A percentile compares a stretch with the other conserved stretches of the same genome.
Conservation (phyloP, 2,329 filamentous ascomycete species). For the Sphaceloma murrayae region DNA sequence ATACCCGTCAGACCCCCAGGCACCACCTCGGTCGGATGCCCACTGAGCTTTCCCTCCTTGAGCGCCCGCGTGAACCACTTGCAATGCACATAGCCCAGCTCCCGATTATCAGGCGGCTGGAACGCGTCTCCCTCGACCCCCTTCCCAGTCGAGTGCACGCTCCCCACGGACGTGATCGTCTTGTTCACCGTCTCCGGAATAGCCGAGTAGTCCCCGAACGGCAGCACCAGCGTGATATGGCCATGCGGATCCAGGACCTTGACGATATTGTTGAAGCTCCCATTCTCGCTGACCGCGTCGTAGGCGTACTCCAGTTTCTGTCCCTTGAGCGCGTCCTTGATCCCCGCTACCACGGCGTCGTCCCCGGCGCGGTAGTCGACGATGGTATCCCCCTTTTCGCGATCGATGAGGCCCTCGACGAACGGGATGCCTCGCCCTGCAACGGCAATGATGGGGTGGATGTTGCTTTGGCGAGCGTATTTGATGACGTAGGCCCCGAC, state of each 20-base stretch:
- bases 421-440: conserved; percentile 32
- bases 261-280: conserved; percentile 35
- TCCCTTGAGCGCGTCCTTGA: conserved; percentile 38
- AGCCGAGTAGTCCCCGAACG: conserved; percentile 34
- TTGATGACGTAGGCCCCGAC: conserved; percentile 36
- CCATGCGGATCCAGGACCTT: conserved; percentile 35
- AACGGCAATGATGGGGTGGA: conserved; percentile 36
- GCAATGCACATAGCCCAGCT: conserved; percentile 30
- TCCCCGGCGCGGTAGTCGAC: conserved; percentile 49
- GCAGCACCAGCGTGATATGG: conserved; percentile 35
- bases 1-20: conserved; percentile 26
- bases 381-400: conserved; percentile 33
- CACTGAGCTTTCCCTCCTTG: conserved; percentile 30
- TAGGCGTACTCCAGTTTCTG: conserved; percentile 43
- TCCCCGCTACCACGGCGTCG: conserved; percentile 39
- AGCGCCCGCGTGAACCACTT: conserved; percentile 27
- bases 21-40: conserved; percentile 28
- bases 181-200: conserved; percentile 33
- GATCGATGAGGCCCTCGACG: conserved; percentile 32
- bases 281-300: conserved; percentile 50
- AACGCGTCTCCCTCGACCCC: too few relatives aligned
- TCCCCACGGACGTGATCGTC: conserved; percentile 31
- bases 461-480: conserved; percentile 31
- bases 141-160: too few relatives aligned
- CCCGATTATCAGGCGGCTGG: conserved; percentile 25